Evolutionary conservation across 1,139 yeast genomes (phyloP).

Genomic region (Pichia inconspicua): DNA sequence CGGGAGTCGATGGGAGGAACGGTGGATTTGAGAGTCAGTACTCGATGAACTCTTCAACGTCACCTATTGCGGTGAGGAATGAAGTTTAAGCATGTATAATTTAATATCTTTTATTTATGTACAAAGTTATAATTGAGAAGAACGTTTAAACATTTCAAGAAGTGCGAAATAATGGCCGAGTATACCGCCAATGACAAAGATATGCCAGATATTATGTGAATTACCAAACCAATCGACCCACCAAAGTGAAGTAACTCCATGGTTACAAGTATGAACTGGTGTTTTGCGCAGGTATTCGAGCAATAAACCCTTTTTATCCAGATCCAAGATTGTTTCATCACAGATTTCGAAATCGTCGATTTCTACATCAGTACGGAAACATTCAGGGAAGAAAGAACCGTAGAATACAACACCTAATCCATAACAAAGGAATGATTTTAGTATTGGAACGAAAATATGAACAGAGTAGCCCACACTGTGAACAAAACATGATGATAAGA

Average conservation of each 20-base stretch:
- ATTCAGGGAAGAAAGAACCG: conserved; percentile 84
- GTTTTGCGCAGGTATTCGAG: conserved; percentile 46
- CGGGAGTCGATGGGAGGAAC: background rate
- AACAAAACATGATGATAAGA: conserved; percentile 46
- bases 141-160: conserved; percentile 51
- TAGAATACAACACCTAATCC: conserved; percentile 78
- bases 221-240: conserved; percentile 73
- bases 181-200: conserved; percentile 81
- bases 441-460: conserved; percentile 51
- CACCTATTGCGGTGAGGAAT: conserved; percentile 5
- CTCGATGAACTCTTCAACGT: conserved; percentile 10
- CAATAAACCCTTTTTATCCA: conserved; percentile 32
- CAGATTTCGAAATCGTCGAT: conserved; percentile 38
- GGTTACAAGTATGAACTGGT: conserved; percentile 40
- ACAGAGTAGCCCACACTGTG: conserved; percentile 51
- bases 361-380: conserved; percentile 64
- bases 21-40: conserved; percentile 10
- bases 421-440: conserved; percentile 66
- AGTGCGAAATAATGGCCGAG: conserved; percentile 78
- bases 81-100: too few relatives aligned
- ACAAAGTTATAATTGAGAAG: background rate
- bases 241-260: conserved; percentile 58
- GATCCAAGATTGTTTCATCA: conserved; percentile 36
- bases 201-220: conserved; percentile 92
- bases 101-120: too few relatives aligned